Base-by-base conservation (phyloP, 2,329 filamentous ascomycete genomes). In the Claviceps pusilla region DNA sequence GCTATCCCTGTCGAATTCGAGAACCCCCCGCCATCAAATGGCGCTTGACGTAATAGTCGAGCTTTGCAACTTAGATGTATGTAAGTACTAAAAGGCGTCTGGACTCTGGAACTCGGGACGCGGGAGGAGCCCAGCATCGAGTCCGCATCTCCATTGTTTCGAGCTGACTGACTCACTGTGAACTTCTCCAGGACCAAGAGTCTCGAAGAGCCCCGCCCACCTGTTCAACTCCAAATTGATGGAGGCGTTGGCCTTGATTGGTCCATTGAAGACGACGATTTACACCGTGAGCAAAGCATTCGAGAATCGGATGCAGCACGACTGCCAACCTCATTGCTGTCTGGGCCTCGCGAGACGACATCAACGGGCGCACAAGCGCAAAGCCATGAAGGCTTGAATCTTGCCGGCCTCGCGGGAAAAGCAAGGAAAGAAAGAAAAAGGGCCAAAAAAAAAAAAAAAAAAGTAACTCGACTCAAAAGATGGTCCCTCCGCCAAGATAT, bases 401-500 rank as follows among this genome's bases (percentile, higher is more conserved):
- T 55, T 7, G 24, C 9, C 39, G 10, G 12, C 33, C 3, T 3
- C 4, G 10, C 11, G 12, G 12, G 11, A 9, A 37, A n/a, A 12
- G 24, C 9, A 33, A 33, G 9, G 9, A 33, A 33, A 7, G 5
- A 33, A 33, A 33, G 9, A 10, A 9, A 12, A 37, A 7, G 11
- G 11, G 11, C 10, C 4, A 37, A 37, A 11, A 37, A 16, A 16
- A 16, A 16, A 41, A 41, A 14, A 41, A 41, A 41, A 41, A 41
- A 2, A 12, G 24, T 19, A 7, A n/a, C 12, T 6, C n/a, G 12
- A n/a, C 31, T 39, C 50, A 28, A 39, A 28, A 14, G 24, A 58
- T 58, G 58, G 48, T 56, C 39, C 51, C 56, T 7, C 54, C 59
- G 24, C 48, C 59, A n/a, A 56, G 56, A n/a, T 52, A 50, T 45